A percentile compares a stretch with the other conserved stretches of the same genome.
Evolutionary conservation across 1,284 basidiomycete species (phyloP).

Genomic region (Ganoderma meredithae): DNA sequence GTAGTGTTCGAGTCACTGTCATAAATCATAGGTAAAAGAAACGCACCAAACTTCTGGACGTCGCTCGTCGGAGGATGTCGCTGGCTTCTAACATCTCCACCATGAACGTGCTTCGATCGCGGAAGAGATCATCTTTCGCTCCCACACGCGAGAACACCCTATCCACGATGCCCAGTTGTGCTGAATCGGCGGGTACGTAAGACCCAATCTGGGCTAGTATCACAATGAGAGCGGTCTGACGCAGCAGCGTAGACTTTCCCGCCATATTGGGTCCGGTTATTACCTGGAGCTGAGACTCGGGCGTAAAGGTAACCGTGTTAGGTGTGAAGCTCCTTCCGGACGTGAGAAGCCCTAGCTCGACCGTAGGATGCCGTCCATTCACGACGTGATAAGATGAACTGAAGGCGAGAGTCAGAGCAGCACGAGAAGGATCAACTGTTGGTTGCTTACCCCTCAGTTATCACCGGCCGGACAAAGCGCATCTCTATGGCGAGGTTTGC

Average conservation of each 20-base stretch:
- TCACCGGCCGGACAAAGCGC: conserved; percentile 75
- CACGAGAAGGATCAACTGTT: neutral
- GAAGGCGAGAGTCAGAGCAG: conserved; percentile 3
- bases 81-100: conserved; percentile 90
- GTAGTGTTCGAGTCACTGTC: neutral
- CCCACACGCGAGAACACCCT: conserved; percentile 94
- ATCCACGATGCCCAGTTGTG: conserved; percentile 88
- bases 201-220: conserved; percentile 94
- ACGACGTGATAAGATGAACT: conserved; percentile 74
- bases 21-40: neutral
- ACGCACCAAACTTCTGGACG: conserved; percentile 79
- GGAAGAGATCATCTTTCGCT: conserved; percentile 94
- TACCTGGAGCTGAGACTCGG: conserved; percentile 71
- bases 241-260: conserved; percentile 91
- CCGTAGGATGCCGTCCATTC: conserved; percentile 91
- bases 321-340: conserved; percentile 83
- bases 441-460: conserved; percentile 72
- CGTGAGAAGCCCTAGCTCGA: conserved; percentile 87
- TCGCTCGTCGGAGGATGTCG: conserved; percentile 84
- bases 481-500: conserved; percentile 85
- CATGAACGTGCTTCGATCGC: conserved; percentile 95
- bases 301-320: conserved; percentile 77
- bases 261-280: conserved; percentile 99
- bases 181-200: conserved; percentile 89
- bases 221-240: conserved; percentile 90